phyloP scores from a whole-genome alignment of 2,329 filamentous ascomycete genomes.

The Setomelanomma holmii region DNA sequence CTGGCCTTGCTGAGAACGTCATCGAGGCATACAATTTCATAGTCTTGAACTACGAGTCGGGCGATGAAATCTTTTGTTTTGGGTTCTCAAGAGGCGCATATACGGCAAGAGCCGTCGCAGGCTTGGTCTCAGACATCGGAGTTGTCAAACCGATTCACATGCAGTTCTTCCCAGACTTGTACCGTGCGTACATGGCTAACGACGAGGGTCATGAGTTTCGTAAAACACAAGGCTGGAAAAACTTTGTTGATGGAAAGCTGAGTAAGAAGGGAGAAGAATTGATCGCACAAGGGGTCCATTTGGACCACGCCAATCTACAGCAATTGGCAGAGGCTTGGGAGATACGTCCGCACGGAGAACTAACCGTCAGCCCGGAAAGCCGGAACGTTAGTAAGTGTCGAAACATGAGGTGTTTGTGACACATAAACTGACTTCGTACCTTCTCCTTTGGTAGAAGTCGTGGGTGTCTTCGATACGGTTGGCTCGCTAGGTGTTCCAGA shows the following conservation, averaged over 20 bases:
- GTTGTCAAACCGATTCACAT: constrained; percentile 55
- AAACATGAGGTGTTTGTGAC: too few relatives aligned
- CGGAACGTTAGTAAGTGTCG: too few relatives aligned
- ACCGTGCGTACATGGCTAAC: constrained; percentile 45
- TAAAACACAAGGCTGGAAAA: constrained; percentile 36
- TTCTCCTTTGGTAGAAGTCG: too few relatives aligned
- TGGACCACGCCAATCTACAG: constrained; percentile 30
- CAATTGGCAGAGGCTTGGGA: constrained; percentile 41
- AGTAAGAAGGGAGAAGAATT: constrained; percentile 26
- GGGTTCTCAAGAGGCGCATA: constrained; percentile 58
- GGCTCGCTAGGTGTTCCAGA: constrained; percentile 55
- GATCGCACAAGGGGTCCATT: constrained; percentile 14
- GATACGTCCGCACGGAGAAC: constrained; percentile 38
- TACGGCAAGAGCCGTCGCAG: constrained; percentile 53
- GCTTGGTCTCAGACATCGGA: constrained; percentile 55
- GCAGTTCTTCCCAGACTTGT: constrained; percentile 55
- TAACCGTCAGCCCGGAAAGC: constrained; percentile 27
- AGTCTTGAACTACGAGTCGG: constrained; percentile 57
- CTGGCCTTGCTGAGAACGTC: constrained; percentile 57
- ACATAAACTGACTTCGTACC: too few relatives aligned
- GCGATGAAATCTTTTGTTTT: constrained; percentile 57
- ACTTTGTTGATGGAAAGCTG: constrained; percentile 47
- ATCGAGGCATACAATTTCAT: constrained; percentile 60
- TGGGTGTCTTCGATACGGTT: constrained; percentile 60
- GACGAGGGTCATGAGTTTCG: constrained; percentile 32